phyloP scores from a whole-genome alignment of 1,284 basidiomycete genomes.

The Sporisorium iseilematis-ciliati region DNA sequence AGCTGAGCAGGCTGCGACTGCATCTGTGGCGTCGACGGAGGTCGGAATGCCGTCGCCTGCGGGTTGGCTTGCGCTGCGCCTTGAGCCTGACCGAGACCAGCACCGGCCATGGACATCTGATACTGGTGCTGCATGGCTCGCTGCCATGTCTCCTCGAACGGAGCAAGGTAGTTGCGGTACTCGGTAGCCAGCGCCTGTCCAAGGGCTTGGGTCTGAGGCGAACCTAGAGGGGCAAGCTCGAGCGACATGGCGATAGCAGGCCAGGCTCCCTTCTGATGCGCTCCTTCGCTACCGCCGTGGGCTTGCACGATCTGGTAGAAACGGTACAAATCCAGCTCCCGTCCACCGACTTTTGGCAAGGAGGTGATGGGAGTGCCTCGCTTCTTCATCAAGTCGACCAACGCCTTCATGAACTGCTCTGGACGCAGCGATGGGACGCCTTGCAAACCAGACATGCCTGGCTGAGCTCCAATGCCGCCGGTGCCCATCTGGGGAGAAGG shows the following conservation, averaged over 20 bases:
- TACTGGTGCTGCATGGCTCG: conserved; percentile 64
- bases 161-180: conserved; percentile 58
- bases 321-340: conserved; percentile 60
- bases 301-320: conserved; percentile 64
- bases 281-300: conserved; percentile 63
- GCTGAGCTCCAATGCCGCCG: conserved; percentile 27
- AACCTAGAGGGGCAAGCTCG: conserved; percentile 54
- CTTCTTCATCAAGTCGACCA: conserved; percentile 62
- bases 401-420: conserved; percentile 65
- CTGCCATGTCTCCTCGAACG: conserved; percentile 66
- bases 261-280: conserved; percentile 62
- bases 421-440: conserved; percentile 49
- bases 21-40: conserved; percentile 49
- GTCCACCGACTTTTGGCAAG: conserved; percentile 56
- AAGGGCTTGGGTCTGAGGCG: conserved; percentile 54
- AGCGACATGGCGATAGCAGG: conserved; percentile 57
- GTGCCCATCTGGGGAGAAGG: conserved; percentile 45
- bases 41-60: conserved; percentile 30
- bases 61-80: conserved; percentile 24
- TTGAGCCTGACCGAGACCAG: conserved; percentile 33
- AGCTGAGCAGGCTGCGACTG: conserved; percentile 40
- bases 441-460: conserved; percentile 39
- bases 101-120: conserved; percentile 55
- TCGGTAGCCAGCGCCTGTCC: conserved; percentile 55
- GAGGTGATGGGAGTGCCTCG: conserved; percentile 58